Percentiles rank a stretch among this genome's conserved stretches.
Conservation (phyloP, 2,329 filamentous ascomycete genomes). For the Cercospora janseana region DNA sequence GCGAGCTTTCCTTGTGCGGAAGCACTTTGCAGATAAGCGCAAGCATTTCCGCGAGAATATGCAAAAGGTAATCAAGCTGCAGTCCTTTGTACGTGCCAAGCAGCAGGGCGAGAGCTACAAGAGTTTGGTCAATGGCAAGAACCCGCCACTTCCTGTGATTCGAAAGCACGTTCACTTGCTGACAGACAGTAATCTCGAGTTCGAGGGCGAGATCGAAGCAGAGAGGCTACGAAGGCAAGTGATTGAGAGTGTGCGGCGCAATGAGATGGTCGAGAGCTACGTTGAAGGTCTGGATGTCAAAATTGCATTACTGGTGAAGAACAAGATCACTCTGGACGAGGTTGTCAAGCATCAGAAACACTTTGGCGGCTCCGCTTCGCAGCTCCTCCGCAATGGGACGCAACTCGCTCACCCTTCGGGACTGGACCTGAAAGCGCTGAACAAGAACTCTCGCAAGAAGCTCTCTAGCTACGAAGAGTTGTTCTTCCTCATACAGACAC, state of each 20-base stretch:
- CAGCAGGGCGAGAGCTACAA: slow-evolving; percentile 98
- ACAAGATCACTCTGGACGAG: slow-evolving; percentile 98
- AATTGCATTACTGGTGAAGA: slow-evolving; percentile 95
- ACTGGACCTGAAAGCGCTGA: slow-evolving; percentile 91
- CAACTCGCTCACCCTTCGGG: slow-evolving; percentile 64
- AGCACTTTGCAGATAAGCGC: slow-evolving; percentile 77
- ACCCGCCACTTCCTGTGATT: slow-evolving; percentile 91
- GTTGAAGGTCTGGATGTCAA: slow-evolving; percentile 99
- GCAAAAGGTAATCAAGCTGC: slow-evolving; percentile 98
- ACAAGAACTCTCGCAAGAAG: slow-evolving; percentile 94
- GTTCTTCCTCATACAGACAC: slow-evolving; percentile 95
- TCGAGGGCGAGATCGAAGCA: slow-evolving; percentile 97
- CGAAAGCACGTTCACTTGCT: slow-evolving; percentile 97
- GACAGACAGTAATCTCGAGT: slow-evolving; percentile 98
- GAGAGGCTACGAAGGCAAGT: slow-evolving; percentile 93
- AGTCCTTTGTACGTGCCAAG: slow-evolving; percentile 91
- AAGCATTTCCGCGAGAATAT: slow-evolving; percentile 93
- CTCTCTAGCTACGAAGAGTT: slow-evolving; percentile 95
- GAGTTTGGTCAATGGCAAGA: slow-evolving; percentile 91
- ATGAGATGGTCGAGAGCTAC: slow-evolving; percentile 95
- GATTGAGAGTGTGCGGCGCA: slow-evolving; percentile 93
- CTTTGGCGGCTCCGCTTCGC: slow-evolving; percentile 65
- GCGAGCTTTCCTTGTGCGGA: slow-evolving; percentile 70
- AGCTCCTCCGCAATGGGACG: slow-evolving; percentile 35
- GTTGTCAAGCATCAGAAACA: slow-evolving; percentile 96